Percentiles rank a stretch among this genome's conserved stretches.
These are phyloP conservation scores for Lepidium campestre DNA, from an alignment of 441 rosid genomes.

Conservation along the genomic window DNA sequence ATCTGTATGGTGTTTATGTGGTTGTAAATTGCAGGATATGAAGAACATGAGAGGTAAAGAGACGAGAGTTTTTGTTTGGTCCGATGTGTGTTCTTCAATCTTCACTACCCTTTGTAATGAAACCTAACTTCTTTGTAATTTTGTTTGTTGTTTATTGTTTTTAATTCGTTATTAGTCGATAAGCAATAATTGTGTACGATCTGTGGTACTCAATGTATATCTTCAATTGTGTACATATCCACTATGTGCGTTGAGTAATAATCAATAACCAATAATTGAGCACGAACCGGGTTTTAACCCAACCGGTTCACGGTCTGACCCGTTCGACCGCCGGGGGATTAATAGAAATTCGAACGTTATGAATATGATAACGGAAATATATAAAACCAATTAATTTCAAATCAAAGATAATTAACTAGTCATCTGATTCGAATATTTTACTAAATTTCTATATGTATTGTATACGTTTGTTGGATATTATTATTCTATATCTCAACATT, in stretches of 20 bases:
- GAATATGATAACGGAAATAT: too few species aligned
- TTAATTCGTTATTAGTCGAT: not conserved
- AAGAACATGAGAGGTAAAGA: slow-evolving; percentile 30
- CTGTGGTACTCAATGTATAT: too few species aligned
- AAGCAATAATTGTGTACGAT: not conserved
- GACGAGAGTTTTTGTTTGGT: slow-evolving; percentile 11
- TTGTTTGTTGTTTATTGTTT: not conserved
- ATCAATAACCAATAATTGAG: not conserved
- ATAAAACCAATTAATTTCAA: not conserved
- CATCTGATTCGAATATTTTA: not conserved
- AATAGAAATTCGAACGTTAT: too few species aligned
- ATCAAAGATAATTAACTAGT: not conserved
- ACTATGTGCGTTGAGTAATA: not conserved
- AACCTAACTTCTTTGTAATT: not conserved
- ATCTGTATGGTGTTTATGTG: not conserved
- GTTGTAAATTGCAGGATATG: slow-evolving; percentile 19
- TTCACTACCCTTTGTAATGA: not conserved
- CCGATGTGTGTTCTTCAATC: not conserved
- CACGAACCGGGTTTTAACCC: not conserved
- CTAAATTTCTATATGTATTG: not conserved
- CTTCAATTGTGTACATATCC: too few species aligned
- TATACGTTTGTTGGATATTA: not conserved
- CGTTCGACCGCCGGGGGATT: too few species aligned
- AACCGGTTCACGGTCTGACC: too few species aligned
- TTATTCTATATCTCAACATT: not conserved